Evolutionary conservation across 2,329 filamentous ascomycete species (phyloP), one percentile per base, ranked within the genome.

Genomic region (Keithomyces neogunnii): DNA sequence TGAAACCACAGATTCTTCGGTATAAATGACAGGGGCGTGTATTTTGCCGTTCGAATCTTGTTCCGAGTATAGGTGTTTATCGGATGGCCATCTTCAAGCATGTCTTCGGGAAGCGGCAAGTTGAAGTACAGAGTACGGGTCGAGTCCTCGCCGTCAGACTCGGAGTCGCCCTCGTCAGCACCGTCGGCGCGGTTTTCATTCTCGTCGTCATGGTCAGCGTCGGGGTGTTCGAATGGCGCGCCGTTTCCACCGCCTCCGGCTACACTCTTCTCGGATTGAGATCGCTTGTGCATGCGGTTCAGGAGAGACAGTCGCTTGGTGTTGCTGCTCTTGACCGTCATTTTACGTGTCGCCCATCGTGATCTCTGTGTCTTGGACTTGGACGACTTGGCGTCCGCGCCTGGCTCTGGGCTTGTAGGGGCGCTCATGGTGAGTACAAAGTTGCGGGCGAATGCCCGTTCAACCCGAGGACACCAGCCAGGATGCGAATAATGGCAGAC

Each of bases 1-100:
- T 99, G 95, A 58, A 95, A 89, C 83, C 86, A 99, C 63, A 99
- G 66, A 70, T 99, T 97, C 74, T 97, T 97, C 11, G 93, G 93
- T 31, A 99, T 69, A 70, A 99, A 99, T 54, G 88, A 95, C 56
- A 99, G 70, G 7, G 95, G 86, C 6, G 93, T 99, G 69, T 99
- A 99, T 71, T 97, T 99, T 53, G 93, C 89, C 3, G 93, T 99
- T 60, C 95, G 81, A 67, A 99, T 96, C 77, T 99, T 99, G 76
- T 99, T 99, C 59, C 92, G 80, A 47, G 88, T 79, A 68, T 86
- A 99, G 28, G 80, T 74, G 52, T 80, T 75, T 50, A 74, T 67
- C 2, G 90, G 87, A 53, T 82, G 77, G 36, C 91, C 93, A 45
- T 95, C 83, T 55, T 93, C 89, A 61, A 85, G 76, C 57, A 87